Conservation (phyloP, 2,329 filamentous ascomycete genomes). For the Phialophora macrospora region DNA sequence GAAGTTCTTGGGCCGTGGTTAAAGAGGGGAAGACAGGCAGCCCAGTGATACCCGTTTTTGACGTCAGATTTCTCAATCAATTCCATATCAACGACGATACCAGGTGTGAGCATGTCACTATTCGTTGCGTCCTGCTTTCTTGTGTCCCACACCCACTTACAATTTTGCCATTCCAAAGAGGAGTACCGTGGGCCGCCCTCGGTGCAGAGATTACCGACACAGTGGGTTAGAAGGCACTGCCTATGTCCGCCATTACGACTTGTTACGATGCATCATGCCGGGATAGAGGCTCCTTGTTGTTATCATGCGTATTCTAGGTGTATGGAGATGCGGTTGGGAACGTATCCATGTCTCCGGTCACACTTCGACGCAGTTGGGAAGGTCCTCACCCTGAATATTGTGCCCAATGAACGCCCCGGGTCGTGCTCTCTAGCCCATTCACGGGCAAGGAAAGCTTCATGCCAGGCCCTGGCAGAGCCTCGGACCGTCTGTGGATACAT, state of each 20-base stretch:
- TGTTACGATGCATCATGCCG: not conserved
- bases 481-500: conserved; percentile 21
- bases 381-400: not conserved
- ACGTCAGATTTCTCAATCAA: conserved; percentile 15
- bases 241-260: conserved; percentile 1
- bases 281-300: not conserved
- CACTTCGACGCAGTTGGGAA: not conserved
- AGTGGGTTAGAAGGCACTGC: conserved; percentile 8
- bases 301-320: conserved; percentile 5
- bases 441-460: conserved; percentile 13
- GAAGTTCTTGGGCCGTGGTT: not conserved
- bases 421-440: conserved; percentile 14
- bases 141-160: conserved; percentile 6
- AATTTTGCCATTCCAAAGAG: conserved; percentile 11
- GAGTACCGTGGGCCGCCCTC: not conserved
- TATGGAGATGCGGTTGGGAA: conserved; percentile 4
- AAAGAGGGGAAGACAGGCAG: not conserved
- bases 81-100: conserved; percentile 2
- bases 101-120: conserved; percentile 22
- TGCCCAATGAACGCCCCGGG: conserved; percentile 10
- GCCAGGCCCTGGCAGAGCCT: conserved; percentile 23
- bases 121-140: conserved; percentile 13
- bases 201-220: conserved; percentile 2
- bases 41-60: conserved; percentile 24
- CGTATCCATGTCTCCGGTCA: conserved; percentile 2